Evolutionary conservation across 1,284 basidiomycete species (phyloP).

Genomic region (Malassezia cuniculi): DNA sequence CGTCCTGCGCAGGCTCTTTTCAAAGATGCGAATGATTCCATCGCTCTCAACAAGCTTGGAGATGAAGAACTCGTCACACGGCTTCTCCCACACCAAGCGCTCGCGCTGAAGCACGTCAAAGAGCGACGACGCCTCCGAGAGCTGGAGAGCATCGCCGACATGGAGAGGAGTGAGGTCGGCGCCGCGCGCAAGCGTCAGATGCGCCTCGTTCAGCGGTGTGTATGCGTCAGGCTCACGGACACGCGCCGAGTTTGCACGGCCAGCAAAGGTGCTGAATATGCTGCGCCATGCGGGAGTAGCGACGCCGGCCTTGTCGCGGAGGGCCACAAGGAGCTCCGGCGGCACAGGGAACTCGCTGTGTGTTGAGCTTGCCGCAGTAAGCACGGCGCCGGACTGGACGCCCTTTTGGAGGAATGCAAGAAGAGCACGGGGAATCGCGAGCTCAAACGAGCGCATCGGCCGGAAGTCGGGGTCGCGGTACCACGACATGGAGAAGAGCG

Average conservation of each 20-base stretch:
- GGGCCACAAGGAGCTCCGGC: conserved; percentile 20
- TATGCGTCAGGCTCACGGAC: conserved; percentile 25
- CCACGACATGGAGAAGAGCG: conserved; percentile 58
- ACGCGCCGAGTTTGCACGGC: conserved; percentile 9
- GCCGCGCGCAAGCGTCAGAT: conserved; percentile 18
- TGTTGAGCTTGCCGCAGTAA: conserved; percentile 22
- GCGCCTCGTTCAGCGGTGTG: conserved; percentile 20
- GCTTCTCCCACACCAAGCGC: conserved; percentile 16
- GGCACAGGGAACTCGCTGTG: conserved; percentile 23
- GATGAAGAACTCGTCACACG: conserved; percentile 29
- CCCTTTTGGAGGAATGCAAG: conserved; percentile 17
- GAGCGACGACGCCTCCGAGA: conserved; percentile 22
- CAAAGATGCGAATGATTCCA: conserved; percentile 29
- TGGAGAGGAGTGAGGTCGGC: conserved; percentile 10
- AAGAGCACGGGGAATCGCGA: conserved; percentile 58
- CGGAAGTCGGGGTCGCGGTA: conserved; percentile 70
- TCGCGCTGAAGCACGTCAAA: conserved; percentile 25
- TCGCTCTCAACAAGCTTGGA: conserved; percentile 33
- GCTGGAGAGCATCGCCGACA: conserved; percentile 16
- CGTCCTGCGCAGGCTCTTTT: conserved; percentile 17
- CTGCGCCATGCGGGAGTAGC: conserved; percentile 6
- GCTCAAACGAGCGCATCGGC: conserved; percentile 61
- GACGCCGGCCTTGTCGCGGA: conserved; percentile 10
- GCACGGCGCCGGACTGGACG: conserved; percentile 17
- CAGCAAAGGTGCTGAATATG: conserved; percentile 2